Evolutionary conservation across 2,329 filamentous ascomycete genomes (phyloP).

Genomic region (Verticillium dahliae): DNA sequence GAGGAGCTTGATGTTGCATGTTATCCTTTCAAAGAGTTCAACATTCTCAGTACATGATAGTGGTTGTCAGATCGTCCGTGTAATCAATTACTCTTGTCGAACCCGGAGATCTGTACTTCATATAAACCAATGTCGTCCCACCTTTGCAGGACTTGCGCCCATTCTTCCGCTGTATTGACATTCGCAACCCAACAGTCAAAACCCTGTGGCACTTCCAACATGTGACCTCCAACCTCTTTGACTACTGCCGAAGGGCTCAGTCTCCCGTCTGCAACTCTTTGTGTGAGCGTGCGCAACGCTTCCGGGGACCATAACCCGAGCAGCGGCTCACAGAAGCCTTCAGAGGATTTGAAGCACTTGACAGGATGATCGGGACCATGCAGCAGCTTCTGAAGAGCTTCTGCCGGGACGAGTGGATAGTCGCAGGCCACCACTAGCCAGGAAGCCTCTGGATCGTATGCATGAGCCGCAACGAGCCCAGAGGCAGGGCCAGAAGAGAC

Average conservation of each 20-base stretch:
- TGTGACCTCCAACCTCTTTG: too few species aligned
- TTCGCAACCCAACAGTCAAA: constrained; percentile 7
- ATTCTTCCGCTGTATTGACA: constrained; percentile 7
- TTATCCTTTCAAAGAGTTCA: too few species aligned
- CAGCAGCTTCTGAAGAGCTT: constrained; percentile 19
- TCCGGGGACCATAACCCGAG: constrained; percentile 26
- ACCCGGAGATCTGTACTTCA: background rate
- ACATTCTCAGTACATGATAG: too few species aligned
- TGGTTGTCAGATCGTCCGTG: background rate
- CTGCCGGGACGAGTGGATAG: constrained; percentile 21
- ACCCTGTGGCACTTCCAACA: background rate
- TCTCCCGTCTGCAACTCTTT: background rate
- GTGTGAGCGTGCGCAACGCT: constrained; percentile 17
- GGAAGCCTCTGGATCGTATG: constrained; percentile 12
- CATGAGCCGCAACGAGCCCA: constrained; percentile 23
- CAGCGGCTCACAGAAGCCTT: constrained; percentile 24
- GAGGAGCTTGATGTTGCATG: background rate
- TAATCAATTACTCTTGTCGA: too few species aligned
- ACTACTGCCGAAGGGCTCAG: too few species aligned
- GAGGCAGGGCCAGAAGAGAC: constrained; percentile 7
- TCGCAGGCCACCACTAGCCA: constrained; percentile 27
- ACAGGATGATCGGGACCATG: constrained; percentile 16
- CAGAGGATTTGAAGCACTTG: constrained; percentile 24
- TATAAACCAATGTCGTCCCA: background rate
- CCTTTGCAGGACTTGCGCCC: constrained; percentile 4